phyloP scores from a whole-genome alignment of 768 basidiomycete genomes.

The Naematelia encephala region DNA sequence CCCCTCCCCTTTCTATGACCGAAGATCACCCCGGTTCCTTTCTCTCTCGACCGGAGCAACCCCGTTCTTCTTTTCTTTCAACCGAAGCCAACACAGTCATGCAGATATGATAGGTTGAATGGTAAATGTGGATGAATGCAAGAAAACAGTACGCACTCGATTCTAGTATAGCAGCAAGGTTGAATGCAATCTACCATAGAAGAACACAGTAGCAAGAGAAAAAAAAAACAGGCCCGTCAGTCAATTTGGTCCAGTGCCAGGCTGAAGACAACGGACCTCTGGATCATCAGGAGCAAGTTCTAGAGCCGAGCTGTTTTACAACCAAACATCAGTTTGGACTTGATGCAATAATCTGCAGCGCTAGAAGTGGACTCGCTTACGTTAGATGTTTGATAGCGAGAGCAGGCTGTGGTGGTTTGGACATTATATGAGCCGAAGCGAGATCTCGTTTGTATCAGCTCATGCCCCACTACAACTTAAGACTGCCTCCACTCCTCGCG shows the following conservation, averaged over 20 bases:
- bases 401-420: constrained; percentile 50
- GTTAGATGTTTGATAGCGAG: constrained; percentile 51
- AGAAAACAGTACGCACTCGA: constrained; percentile 48
- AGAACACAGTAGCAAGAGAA: no score
- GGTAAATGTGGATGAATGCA: no score
- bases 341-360: neutral
- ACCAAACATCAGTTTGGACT: neutral
- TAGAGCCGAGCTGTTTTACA: constrained; percentile 31
- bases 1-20: no score
- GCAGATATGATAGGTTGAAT: no score
- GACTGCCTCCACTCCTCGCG: no score
- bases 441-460: constrained; percentile 33
- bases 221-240: no score
- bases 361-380: constrained; percentile 22
- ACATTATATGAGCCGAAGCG: constrained; percentile 51
- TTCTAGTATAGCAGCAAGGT: constrained; percentile 49
- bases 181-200: constrained; percentile 45
- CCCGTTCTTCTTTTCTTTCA: no score
- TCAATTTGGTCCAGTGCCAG: no score
- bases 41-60: no score
- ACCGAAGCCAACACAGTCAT: no score
- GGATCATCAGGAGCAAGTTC: constrained; percentile 47
- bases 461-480: no score
- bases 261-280: constrained; percentile 30
- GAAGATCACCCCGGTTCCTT: no score